These are phyloP conservation scores for Aurinia saxatilis DNA, from an alignment of 345 rosid species.

Conservation along the genomic window DNA sequence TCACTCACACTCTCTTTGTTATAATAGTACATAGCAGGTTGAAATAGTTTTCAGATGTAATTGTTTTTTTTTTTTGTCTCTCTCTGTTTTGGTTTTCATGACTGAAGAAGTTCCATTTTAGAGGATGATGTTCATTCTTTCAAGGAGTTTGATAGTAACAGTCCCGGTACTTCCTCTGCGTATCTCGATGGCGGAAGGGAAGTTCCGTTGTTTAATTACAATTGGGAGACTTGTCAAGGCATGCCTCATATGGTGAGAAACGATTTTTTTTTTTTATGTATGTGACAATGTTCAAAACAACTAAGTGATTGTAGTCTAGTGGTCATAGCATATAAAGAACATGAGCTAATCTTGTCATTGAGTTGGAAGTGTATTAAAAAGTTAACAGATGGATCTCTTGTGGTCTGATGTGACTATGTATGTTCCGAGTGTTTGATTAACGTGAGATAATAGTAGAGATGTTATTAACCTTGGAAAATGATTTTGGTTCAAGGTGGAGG, in stretches of 20 bases:
- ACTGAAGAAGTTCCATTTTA: constrained; percentile 33
- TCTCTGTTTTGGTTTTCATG: constrained; percentile 12
- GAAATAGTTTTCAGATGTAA: background rate
- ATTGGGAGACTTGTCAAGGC: constrained; percentile 24
- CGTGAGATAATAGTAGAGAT: background rate
- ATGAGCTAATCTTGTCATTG: no score
- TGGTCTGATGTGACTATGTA: background rate
- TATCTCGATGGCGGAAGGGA: constrained; percentile 14
- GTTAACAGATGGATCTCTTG: background rate
- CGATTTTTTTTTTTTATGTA: background rate
- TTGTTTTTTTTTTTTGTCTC: background rate
- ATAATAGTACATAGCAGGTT: background rate
- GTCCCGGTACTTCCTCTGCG: background rate
- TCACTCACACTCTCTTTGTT: background rate
- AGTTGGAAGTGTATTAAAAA: no score
- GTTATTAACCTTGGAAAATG: constrained; percentile 12
- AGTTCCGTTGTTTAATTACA: constrained; percentile 21
- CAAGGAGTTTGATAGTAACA: constrained; percentile 12
- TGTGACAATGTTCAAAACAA: background rate
- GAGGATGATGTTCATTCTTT: constrained; percentile 24
- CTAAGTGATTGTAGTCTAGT: constrained; percentile 2
- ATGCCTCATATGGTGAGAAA: constrained; percentile 23
- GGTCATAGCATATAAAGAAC: background rate
- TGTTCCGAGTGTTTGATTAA: background rate
- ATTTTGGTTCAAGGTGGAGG: constrained; percentile 10